These are phyloP conservation scores for Sambucus nigra DNA, from an alignment of 129 eudicot genomes.

Conservation along the genomic window DNA sequence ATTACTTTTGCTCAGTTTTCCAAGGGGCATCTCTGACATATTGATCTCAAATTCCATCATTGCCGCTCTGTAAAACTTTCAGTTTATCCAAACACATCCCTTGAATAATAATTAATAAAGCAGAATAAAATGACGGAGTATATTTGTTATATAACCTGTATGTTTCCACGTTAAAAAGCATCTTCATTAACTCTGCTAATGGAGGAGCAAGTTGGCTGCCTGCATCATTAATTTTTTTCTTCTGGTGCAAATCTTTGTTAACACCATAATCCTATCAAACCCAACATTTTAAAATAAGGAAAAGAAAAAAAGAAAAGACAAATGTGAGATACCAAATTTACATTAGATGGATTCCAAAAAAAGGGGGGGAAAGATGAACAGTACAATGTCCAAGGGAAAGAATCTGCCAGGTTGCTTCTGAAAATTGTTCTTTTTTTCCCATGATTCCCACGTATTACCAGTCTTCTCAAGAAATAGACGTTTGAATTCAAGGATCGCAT, in stretches of 20 bases:
- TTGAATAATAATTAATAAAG: not conserved
- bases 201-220: conserved; percentile 69
- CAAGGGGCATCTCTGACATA: conserved; percentile 96
- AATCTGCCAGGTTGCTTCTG: conserved; percentile 83
- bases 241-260: conserved; percentile 48
- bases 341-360: not conserved
- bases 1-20: conserved; percentile 87
- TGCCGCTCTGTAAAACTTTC: conserved; percentile 60
- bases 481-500: conserved; percentile 72
- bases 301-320: conserved; percentile 1
- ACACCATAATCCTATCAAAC: conserved; percentile 84
- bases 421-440: conserved; percentile 61
- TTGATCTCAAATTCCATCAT: conserved; percentile 98
- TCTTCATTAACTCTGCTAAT: conserved; percentile 78
- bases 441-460: conserved; percentile 81
- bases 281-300: conserved; percentile 1
- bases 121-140: not conserved
- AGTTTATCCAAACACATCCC: not conserved
- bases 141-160: conserved; percentile 46
- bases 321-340: not conserved
- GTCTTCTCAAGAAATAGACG: conserved; percentile 86
- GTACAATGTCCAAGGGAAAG: conserved; percentile 88
- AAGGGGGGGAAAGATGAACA: conserved; percentile 10
- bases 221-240: conserved; percentile 40
- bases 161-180: conserved; percentile 88